These are phyloP conservation scores for Hydrangea macrophylla DNA, from an alignment of 148 eudicot genomes.

Conservation along the genomic window DNA sequence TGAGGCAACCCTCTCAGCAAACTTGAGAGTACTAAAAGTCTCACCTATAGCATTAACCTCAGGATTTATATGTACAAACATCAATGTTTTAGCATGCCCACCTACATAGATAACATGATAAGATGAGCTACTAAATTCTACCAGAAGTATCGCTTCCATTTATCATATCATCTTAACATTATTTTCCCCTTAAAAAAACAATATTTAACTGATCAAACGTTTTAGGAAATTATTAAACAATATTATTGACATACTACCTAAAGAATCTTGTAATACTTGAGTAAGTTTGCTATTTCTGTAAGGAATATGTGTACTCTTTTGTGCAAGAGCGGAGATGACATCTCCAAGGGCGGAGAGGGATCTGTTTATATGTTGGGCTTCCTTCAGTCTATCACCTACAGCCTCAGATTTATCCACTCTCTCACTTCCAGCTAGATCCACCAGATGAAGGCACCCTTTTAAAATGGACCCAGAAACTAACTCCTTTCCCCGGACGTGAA, in stretches of 20 bases:
- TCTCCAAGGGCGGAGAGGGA: slow-evolving; percentile 98
- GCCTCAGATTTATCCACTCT: slow-evolving; percentile 97
- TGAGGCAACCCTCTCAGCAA: slow-evolving; percentile 93
- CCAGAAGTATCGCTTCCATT: too few relatives aligned
- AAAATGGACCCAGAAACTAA: slow-evolving; percentile 63
- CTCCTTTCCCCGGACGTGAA: slow-evolving; percentile 92
- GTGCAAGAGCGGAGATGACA: slow-evolving; percentile 93
- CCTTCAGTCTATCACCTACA: slow-evolving; percentile 89
- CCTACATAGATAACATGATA: slow-evolving; percentile 40
- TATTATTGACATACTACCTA: slow-evolving; percentile 44
- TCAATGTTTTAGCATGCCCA: slow-evolving; percentile 94
- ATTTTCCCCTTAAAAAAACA: too few relatives aligned
- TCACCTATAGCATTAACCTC: slow-evolving; percentile 76
- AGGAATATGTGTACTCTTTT: slow-evolving; percentile 89
- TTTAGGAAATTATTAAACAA: too few relatives aligned
- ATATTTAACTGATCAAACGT: too few relatives aligned
- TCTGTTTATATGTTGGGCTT: slow-evolving; percentile 93
- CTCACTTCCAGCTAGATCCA: slow-evolving; percentile 98
- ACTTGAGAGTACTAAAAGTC: slow-evolving; percentile 89
- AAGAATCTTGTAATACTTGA: slow-evolving; percentile 93
- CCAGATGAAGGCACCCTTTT: slow-evolving; percentile 90
- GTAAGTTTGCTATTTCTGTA: slow-evolving; percentile 99
- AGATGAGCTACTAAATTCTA: too few relatives aligned
- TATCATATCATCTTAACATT: too few relatives aligned
- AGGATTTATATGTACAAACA: slow-evolving; percentile 96